phyloP scores from a whole-genome alignment of 1,139 yeast species.

The Diutina scorzettiae region DNA sequence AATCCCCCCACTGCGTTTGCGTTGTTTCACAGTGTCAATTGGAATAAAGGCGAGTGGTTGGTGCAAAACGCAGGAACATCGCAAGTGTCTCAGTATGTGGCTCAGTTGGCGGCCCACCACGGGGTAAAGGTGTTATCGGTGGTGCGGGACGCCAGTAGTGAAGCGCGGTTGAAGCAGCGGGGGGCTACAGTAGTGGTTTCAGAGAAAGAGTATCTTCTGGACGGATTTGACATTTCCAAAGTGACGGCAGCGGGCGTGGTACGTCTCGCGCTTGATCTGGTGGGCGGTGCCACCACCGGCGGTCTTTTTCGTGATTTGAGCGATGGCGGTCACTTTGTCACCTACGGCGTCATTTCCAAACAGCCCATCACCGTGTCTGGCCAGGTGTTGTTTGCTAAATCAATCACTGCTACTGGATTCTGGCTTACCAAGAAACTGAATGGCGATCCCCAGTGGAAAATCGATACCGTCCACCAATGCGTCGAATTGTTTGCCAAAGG shows the following conservation, averaged over 20 bases:
- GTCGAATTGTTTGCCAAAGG: background rate
- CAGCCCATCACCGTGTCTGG: background rate
- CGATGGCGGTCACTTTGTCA: background rate
- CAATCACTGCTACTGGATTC: background rate
- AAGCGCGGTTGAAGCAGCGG: background rate
- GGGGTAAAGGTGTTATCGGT: background rate
- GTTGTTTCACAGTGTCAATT: background rate
- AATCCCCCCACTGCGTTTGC: slow-evolving; percentile 3
- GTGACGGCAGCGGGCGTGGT: background rate
- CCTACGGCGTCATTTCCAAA: background rate
- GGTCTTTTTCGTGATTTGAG: background rate
- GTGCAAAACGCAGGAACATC: slow-evolving; percentile 2
- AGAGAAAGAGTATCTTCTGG: background rate
- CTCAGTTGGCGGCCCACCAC: background rate
- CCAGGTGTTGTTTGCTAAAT: background rate
- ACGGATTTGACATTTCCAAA: background rate
- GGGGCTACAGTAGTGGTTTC: background rate
- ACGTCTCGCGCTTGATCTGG: slow-evolving; percentile 2
- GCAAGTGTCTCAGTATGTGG: slow-evolving; percentile 2
- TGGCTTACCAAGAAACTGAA: background rate
- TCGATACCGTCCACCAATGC: background rate
- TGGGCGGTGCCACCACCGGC: slow-evolving; percentile 1
- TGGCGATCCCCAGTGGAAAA: slow-evolving; percentile 2
- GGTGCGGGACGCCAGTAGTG: background rate
- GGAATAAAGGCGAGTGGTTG: background rate